Evolutionary conservation across 768 basidiomycete genomes (phyloP), one percentile per base, ranked within the genome.

Genomic region (Tulasnella sp.): DNA sequence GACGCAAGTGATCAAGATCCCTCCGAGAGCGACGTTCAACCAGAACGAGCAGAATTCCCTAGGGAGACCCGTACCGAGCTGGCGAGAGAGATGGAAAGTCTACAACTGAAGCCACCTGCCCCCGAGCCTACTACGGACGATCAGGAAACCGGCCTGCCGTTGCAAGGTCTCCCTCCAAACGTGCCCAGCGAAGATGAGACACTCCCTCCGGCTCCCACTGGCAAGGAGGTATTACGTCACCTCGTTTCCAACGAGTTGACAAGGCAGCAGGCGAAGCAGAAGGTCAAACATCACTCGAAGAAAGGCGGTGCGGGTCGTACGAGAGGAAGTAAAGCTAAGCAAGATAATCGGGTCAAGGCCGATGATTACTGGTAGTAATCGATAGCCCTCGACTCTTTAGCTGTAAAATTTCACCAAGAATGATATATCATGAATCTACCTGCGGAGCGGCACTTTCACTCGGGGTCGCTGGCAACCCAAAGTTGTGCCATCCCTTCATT

Each of bases 251-350:
- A 83, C 12, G 88, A 93, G 75, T 80, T 92, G 22, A 80, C 83
- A 2, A 88, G 86, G 77, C 77, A 80, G 66, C 88, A 87, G 3
- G 83, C 86, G 22, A 85, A 85, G 72, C 85, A 90, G 76, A 85
- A 90, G 77, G 84, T 85, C 72, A 92, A 91, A 78, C 86, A 91
- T 78, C 94, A 95, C 81, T 87, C 90, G 0, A 91, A 89, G 79
- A 86, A 88, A 74, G 84, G 85, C 7, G 83, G 87, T 71, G 86
- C 84, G 35, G 83, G 82, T 16, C 83, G 91, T 42, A 82, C 87
- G 29, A 87, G 88, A 75, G 94, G 94, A 26, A 93, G 90, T 78
- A 95, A 95, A 78, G 89, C 89, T 70, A 95, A 93, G 81, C 87
- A 88, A 77, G 91, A 94, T 77, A 85, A 80, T 36, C 83, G 86